Evolutionary conservation across 768 basidiomycete species (phyloP).

Genomic region (Lepiota subincarnata): DNA sequence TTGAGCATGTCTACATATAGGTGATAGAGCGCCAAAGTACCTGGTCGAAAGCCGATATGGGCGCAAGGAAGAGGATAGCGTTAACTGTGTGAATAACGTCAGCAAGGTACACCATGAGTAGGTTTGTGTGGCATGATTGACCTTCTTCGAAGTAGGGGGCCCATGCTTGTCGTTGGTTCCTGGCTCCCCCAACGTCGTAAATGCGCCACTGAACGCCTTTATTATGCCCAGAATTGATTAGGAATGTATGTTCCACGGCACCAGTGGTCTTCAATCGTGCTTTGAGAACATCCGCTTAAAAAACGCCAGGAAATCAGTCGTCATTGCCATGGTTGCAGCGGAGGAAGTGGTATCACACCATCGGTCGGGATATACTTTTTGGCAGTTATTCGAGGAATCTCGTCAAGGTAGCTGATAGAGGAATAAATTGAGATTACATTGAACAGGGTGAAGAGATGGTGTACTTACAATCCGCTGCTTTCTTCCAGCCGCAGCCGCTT

Average conservation of each 20-base stretch:
- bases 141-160: conserved; percentile 87
- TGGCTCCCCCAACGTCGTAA: conserved; percentile 81
- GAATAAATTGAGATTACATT: not conserved
- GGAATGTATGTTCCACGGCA: conserved; percentile 75
- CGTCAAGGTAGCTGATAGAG: conserved; percentile 65
- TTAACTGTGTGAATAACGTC: conserved; percentile 47
- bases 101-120: not conserved
- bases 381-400: conserved; percentile 75
- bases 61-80: conserved; percentile 85
- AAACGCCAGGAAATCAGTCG: conserved; percentile 1
- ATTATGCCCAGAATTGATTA: conserved; percentile 52
- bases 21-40: conserved; percentile 17
- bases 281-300: conserved; percentile 68
- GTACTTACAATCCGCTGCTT: conserved; percentile 78
- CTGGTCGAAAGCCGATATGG: conserved; percentile 86
- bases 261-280: conserved; percentile 82
- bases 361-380: conserved; percentile 81
- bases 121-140: conserved; percentile 27
- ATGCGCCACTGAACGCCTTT: conserved; percentile 72
- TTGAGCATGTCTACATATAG: conserved; percentile 4
- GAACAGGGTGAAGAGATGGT: conserved; percentile 6
- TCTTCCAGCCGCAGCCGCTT: conserved; percentile 70
- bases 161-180: conserved; percentile 82
- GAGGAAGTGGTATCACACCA: conserved; percentile 35
- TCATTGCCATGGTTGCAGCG: not conserved